Percentiles rank a stretch among this genome's conserved stretches.
Conservation (phyloP, 331 rosid species). For the Erythrophleum ivorense region DNA sequence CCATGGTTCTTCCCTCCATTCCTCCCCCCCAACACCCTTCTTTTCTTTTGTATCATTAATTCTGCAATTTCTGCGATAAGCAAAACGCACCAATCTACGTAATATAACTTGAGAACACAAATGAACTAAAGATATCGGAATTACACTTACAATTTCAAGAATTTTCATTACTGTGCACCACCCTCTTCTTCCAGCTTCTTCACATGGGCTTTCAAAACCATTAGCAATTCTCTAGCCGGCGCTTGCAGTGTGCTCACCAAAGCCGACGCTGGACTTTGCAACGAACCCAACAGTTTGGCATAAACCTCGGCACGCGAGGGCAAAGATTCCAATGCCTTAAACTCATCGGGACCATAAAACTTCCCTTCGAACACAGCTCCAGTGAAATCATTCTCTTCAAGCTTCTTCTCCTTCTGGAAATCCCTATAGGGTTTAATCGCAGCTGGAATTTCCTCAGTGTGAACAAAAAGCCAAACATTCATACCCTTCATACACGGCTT, state of each 20-base stretch:
- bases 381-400: slow-evolving; percentile 79
- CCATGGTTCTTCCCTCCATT: not conserved
- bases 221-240: slow-evolving; percentile 77
- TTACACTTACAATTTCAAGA: slow-evolving; percentile 28
- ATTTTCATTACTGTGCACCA: slow-evolving; percentile 26
- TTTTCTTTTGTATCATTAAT: not conserved
- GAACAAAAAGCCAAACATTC: slow-evolving; percentile 94
- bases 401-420: slow-evolving; percentile 87
- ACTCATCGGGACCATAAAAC: slow-evolving; percentile 77
- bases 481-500: slow-evolving; percentile 96
- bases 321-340: slow-evolving; percentile 69
- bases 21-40: no score
- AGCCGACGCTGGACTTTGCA: slow-evolving; percentile 70
- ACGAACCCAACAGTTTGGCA: slow-evolving; percentile 69
- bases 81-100: slow-evolving; percentile 35
- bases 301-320: slow-evolving; percentile 86
- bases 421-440: slow-evolving; percentile 84
- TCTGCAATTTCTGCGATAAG: slow-evolving; percentile 21
- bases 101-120: slow-evolving; percentile 20
- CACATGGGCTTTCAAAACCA: slow-evolving; percentile 80
- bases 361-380: slow-evolving; percentile 95
- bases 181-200: slow-evolving; percentile 73
- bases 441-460: slow-evolving; percentile 83
- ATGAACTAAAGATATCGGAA: slow-evolving; percentile 24
- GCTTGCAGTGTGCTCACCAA: slow-evolving; percentile 83